Percentiles rank a stretch among this genome's conserved stretches.
phyloP scores from a whole-genome alignment of 352 stramenopile genomes.

The Pythium monospermum region DNA sequence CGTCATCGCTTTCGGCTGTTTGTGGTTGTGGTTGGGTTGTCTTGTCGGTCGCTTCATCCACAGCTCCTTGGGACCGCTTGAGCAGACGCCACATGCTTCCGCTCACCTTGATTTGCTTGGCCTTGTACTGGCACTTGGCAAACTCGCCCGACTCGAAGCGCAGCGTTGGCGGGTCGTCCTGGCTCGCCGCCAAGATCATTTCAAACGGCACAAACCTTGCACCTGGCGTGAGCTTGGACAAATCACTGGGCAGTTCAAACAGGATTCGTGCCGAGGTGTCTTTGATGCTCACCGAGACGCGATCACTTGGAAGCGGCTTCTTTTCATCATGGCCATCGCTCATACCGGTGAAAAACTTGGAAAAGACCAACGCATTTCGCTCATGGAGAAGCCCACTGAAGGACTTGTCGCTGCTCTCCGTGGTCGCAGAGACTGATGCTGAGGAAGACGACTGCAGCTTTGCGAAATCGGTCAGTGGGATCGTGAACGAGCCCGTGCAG shows the following conservation, averaged over 20 bases:
- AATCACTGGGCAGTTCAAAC: slow-evolving; percentile 53
- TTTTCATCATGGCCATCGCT: slow-evolving; percentile 3
- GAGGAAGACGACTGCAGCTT: slow-evolving; percentile 13
- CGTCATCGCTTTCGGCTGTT: not conserved
- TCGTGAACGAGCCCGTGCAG: slow-evolving; percentile 44
- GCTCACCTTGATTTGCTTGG: slow-evolving; percentile 42
- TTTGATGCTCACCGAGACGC: slow-evolving; percentile 53
- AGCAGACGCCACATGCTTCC: slow-evolving; percentile 51
- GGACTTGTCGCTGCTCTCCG: not conserved
- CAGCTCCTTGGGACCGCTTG: slow-evolving; percentile 25
- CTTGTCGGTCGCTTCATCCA: slow-evolving; percentile 2
- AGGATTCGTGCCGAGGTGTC: slow-evolving; percentile 55
- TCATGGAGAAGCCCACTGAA: slow-evolving; percentile 44
- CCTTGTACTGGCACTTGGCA: slow-evolving; percentile 66
- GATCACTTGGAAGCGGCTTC: slow-evolving; percentile 28
- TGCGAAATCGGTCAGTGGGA: slow-evolving; percentile 50
- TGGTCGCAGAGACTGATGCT: not conserved
- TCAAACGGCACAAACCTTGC: slow-evolving; percentile 46
- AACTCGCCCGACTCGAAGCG: slow-evolving; percentile 59
- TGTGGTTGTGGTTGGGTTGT: not conserved
- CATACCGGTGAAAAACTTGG: slow-evolving; percentile 38
- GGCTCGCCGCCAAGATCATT: slow-evolving; percentile 42
- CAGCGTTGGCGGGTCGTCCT: slow-evolving; percentile 35
- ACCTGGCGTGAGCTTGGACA: slow-evolving; percentile 31
- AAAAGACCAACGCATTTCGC: slow-evolving; percentile 51